Evolutionary conservation across 2,329 filamentous ascomycete species (phyloP), one percentile per base, ranked within the genome.

Genomic region (Ophiostoma ips): DNA sequence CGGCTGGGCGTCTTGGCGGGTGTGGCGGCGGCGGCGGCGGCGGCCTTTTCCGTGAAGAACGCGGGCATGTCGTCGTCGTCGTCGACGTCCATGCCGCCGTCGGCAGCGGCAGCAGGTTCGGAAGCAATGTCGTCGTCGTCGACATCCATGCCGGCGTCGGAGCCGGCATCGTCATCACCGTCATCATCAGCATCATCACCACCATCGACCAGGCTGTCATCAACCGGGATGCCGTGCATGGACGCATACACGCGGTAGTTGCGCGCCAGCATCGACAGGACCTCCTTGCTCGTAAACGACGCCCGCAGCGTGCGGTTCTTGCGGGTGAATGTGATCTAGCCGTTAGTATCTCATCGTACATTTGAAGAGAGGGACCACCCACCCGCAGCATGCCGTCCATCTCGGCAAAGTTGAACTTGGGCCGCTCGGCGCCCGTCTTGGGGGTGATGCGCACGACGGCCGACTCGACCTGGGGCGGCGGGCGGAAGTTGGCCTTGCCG

Each of bases 231-330:
- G 59, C 88, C 81, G 61, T 94, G 86, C 65, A 94, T 82, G 35
- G 88, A 84, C 63, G 89, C 95, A 76, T 81, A 96, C 2, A 88
- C 84, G 55, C 86, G 75, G 67, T 94, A 96, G 65, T 96, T 96
- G 56, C 77, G 72, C 67, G 94, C 87, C 18, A 95, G 70, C 73
- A 95, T 81, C 50, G 78, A 76, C 62, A 95, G 73, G 1, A 95
- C 83, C 58, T 86, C 86, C 51, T 79, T 82, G 13, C 84, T 88
- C 15, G 84, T 84, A 48, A 94, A 70, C 54, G 79, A 83, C 5
- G 87, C 83, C 36, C 88, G 75, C 49, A 96, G 70, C 1, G 87
- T 95, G 65, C 89, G 87, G 67, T 96, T 96, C 70, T 94, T 92
- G 58, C 92, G 73, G 55, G 75, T 75, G 58, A 95, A 95, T 54